phyloP scores from a whole-genome alignment of 1,284 basidiomycete genomes.

The Apiotrichum gamsii region DNA sequence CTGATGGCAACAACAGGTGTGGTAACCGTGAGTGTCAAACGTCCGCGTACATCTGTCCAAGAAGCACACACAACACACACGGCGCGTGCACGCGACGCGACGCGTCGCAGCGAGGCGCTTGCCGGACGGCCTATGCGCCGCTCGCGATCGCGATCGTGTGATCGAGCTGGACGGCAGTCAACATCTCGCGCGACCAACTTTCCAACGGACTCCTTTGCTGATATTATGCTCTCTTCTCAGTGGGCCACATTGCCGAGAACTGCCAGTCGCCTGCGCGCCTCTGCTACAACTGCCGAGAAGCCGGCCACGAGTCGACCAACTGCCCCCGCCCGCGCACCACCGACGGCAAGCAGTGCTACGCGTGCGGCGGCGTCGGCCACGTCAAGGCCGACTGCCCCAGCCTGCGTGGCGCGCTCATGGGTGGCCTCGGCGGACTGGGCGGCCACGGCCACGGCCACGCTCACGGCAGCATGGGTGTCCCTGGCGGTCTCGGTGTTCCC shows the following conservation, averaged over 20 bases:
- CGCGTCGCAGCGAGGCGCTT: too few species aligned
- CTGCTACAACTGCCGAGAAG: conserved; percentile 86
- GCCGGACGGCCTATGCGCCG: too few species aligned
- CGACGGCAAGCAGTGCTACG: conserved; percentile 71
- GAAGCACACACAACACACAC: too few species aligned
- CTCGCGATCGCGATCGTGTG: too few species aligned
- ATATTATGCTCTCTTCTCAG: too few species aligned
- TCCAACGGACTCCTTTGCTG: too few species aligned
- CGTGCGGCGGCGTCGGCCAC: conserved; percentile 62
- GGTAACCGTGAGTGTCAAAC: conserved; percentile 4
- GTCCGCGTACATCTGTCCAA: too few species aligned
- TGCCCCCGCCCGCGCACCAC: conserved; percentile 75
- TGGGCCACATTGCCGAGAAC: conserved; percentile 84
- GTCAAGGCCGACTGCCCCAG: conserved; percentile 74
- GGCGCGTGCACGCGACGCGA: too few species aligned
- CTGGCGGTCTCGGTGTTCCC: conserved; percentile 28
- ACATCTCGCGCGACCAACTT: too few species aligned
- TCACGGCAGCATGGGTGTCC: conserved; percentile 48
- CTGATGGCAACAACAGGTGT: conserved; percentile 1
- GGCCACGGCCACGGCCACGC: conserved; percentile 54
- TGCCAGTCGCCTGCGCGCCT: conserved; percentile 78
- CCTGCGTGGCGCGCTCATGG: conserved; percentile 55
- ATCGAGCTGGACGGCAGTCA: too few species aligned
- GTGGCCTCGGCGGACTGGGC: conserved; percentile 20
- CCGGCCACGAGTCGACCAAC: conserved; percentile 79